Base-by-base conservation (phyloP, 1,284 basidiomycete species). In the Malassezia obtusa region DNA sequence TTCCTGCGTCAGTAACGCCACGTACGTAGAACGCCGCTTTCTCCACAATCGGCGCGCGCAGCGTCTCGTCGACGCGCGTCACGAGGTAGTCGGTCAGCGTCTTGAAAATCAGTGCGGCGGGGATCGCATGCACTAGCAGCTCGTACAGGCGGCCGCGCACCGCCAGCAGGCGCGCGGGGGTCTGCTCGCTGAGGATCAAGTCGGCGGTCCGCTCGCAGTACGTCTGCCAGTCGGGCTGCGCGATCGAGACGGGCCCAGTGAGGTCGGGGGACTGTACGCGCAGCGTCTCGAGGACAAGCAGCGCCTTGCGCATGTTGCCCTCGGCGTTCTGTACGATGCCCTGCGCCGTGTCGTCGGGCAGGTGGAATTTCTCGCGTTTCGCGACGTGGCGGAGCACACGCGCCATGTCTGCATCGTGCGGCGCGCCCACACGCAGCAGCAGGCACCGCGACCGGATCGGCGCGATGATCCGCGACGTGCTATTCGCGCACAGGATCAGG, bases 221-320 rank as follows among this genome's bases (percentile, higher is more conserved):
- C n/a, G 85, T 86, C 76, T 99, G 92, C 94, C 94, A 99, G 71
- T 99, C 94, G 12, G 94, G 91, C 76, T 94, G 89, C 14, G 91
- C 76, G 12, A 77, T 89, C 45, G 89, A 86, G 35, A 75, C 21
- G 84, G 37, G 86, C 82, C 59, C 86, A 76, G 65, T 46, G 19
- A 58, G 39, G 47, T 56, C 58, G 21, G 57, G 65, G 26, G 67
- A 67, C 50, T 72, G 68, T 85, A 95, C 94, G 68, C 89, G 88
- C 67, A 96, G 80, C 14, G 92, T 89, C 76, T 99, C 94, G 45
- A 98, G 81, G 15, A 95, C 85, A 22, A 99, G 81, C 52, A 98
- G 78, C 0, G 92, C 94, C 76, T 94, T 95, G 57, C 94, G 83
- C 66, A 96, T 79, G 76, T 98, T 99, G 8, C 94, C 92, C 39